These are phyloP conservation scores for Suillus hirtellus DNA, from an alignment of 768 basidiomycete genomes.

Conservation along the genomic window DNA sequence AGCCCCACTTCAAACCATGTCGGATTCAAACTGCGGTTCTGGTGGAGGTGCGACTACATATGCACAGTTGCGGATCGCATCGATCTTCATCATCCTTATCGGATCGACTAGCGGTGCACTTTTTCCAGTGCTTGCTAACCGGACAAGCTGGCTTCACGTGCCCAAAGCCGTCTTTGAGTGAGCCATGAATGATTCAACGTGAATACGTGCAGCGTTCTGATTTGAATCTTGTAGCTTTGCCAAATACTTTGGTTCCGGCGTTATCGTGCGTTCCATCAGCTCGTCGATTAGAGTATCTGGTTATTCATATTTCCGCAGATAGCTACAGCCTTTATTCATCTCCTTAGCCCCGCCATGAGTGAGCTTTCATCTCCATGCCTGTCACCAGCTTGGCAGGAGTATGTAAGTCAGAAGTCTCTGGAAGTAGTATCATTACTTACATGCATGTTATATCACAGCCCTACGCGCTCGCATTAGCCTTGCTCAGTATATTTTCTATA, in stretches of 20 bases:
- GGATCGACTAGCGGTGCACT: constrained; percentile 61
- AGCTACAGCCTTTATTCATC: constrained; percentile 87
- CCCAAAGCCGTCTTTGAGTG: constrained; percentile 61
- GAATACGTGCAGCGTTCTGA: not conserved
- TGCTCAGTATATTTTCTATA: constrained; percentile 78
- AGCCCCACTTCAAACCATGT: constrained; percentile 20
- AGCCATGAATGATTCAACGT: constrained; percentile 25
- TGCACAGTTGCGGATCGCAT: constrained; percentile 60
- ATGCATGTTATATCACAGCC: constrained; percentile 46
- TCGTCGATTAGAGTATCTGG: not conserved
- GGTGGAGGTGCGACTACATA: constrained; percentile 53
- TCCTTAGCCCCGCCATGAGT: constrained; percentile 73
- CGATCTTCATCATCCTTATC: constrained; percentile 72
- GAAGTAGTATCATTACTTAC: not conserved
- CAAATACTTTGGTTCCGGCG: constrained; percentile 90
- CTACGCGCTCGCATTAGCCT: constrained; percentile 78
- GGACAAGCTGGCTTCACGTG: constrained; percentile 46
- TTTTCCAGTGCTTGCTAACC: constrained; percentile 68
- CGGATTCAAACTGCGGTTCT: constrained; percentile 42
- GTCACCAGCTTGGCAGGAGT: constrained; percentile 63
- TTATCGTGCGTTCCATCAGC: constrained; percentile 58
- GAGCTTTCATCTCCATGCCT: constrained; percentile 75
- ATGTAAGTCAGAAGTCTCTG: constrained; percentile 48
- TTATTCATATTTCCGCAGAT: constrained; percentile 47
- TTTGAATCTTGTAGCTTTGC: constrained; percentile 56